phyloP scores from a whole-genome alignment of 2,329 filamentous ascomycete species.

The Pseudopyricularia cyperi region DNA sequence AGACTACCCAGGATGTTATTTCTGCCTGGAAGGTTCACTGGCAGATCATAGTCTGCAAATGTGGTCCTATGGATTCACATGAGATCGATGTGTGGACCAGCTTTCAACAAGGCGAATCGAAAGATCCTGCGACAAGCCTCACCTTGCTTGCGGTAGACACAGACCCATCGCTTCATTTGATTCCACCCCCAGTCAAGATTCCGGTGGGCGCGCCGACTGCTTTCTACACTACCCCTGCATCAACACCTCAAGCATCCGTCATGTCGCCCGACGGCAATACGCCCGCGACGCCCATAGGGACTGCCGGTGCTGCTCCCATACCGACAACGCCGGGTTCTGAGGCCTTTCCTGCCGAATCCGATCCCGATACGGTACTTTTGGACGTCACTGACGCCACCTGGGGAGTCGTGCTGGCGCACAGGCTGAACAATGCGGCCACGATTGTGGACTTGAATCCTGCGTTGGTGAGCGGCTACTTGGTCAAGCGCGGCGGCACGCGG shows the following conservation, averaged over 20 bases:
- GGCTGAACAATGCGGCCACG: conserved; percentile 39
- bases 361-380: conserved; percentile 53
- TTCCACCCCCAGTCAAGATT: conserved; percentile 40
- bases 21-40: conserved; percentile 59
- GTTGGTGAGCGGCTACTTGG: conserved; percentile 50
- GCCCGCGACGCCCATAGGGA: conserved; percentile 33
- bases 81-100: conserved; percentile 50
- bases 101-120: conserved; percentile 37
- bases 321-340: conserved; percentile 10
- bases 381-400: conserved; percentile 66
- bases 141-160: conserved; percentile 54
- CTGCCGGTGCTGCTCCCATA: conserved; percentile 8
- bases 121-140: conserved; percentile 34
- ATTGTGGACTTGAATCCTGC: conserved; percentile 42
- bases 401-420: conserved; percentile 58
- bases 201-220: conserved; percentile 25
- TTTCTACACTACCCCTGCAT: conserved; percentile 50
- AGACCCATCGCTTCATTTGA: conserved; percentile 47
- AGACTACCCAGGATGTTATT: conserved; percentile 61
- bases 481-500: conserved; percentile 46
- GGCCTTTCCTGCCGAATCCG: conserved; percentile 22
- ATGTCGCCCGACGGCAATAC: conserved; percentile 47
- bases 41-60: conserved; percentile 64
- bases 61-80: conserved; percentile 51
- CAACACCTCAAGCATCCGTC: conserved; percentile 49